Conservation (phyloP, 2,329 filamentous ascomycete species). For the Epichloe sibirici region DNA sequence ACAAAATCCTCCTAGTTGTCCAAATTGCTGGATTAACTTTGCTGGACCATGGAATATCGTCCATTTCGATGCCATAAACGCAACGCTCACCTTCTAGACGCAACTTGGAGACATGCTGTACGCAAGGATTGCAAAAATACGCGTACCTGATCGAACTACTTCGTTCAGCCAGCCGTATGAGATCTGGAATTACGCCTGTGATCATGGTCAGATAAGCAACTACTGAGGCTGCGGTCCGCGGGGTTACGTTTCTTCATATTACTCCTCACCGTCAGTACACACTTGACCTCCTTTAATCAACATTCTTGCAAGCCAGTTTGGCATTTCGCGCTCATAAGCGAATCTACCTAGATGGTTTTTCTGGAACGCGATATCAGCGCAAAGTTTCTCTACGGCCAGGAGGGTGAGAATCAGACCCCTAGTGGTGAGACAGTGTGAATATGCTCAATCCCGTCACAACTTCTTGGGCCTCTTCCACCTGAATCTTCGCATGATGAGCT, state of each 20-base stretch:
- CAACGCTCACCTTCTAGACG: conserved; percentile 51
- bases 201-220: conserved; percentile 2
- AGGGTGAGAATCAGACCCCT: neutral
- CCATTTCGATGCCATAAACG: neutral
- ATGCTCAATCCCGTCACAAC: neutral
- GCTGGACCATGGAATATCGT: neutral
- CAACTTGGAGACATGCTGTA: conserved; percentile 72
- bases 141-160: conserved; percentile 52
- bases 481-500: neutral
- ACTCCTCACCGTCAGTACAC: conserved; percentile 5
- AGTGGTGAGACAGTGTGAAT: neutral
- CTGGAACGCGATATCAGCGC: conserved; percentile 3
- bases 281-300: conserved; percentile 4
- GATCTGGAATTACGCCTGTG: conserved; percentile 45
- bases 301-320: conserved; percentile 4
- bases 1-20: conserved; percentile 63
- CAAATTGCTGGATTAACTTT: neutral
- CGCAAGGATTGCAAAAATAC: conserved; percentile 66
- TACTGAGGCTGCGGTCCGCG: neutral
- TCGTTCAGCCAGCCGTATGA: conserved; percentile 51
- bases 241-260: neutral
- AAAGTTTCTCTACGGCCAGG: neutral
- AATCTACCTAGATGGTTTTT: conserved; percentile 6
- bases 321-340: conserved; percentile 6
- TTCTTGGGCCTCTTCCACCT: neutral